Evolutionary conservation across 306 rosid species (phyloP).

Genomic region (Gynostemma pentaphyllum): DNA sequence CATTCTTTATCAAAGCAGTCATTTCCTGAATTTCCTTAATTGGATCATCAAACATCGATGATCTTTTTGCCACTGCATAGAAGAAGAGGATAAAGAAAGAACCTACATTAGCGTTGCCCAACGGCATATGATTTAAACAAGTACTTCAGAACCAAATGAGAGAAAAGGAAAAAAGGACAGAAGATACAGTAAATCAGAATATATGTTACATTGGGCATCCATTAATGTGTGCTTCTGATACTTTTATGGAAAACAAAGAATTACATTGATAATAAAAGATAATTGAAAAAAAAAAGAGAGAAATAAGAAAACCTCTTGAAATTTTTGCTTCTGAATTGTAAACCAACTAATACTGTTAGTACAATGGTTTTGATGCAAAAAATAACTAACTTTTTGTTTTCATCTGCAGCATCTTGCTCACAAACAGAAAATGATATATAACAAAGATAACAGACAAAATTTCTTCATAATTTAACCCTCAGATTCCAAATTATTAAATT

Average conservation of each 20-base stretch:
- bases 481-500: not conserved
- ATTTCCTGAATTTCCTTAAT: conserved; percentile 68
- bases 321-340: not conserved
- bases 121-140: not conserved
- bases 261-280: not conserved
- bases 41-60: conserved; percentile 86
- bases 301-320: not conserved
- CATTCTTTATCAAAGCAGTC: conserved; percentile 66
- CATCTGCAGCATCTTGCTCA: too few relatives aligned
- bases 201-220: not conserved
- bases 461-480: not conserved
- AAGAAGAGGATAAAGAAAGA: not conserved
- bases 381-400: too few relatives aligned
- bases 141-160: not conserved
- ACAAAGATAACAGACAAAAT: too few relatives aligned
- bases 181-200: not conserved
- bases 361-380: not conserved
- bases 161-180: not conserved
- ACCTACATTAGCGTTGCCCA: not conserved
- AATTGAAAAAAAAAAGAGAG: too few relatives aligned
- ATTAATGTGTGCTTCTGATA: not conserved
- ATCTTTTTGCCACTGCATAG: conserved; percentile 74
- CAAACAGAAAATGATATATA: too few relatives aligned
- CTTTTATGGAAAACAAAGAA: not conserved
- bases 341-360: not conserved